Conservation (phyloP, 129 eudicot species). For the Calendula officinalis region DNA sequence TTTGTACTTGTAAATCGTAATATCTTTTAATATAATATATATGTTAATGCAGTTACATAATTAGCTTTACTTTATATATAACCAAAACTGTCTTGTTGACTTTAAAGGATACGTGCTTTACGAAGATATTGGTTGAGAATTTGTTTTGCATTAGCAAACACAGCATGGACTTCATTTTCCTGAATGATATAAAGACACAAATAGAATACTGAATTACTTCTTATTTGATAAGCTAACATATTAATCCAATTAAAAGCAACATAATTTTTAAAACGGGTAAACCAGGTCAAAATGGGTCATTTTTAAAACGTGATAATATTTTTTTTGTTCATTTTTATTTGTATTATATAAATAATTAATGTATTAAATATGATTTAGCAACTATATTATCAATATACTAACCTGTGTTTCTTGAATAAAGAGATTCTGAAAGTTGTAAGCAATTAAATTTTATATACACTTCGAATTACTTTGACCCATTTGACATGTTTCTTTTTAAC, state of each 20-base stretch:
- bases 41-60: not conserved
- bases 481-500: too few species aligned
- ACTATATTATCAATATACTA: too few species aligned
- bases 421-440: too few species aligned
- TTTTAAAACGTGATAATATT: too few species aligned
- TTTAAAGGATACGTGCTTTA: conserved; percentile 88
- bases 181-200: conserved; percentile 34
- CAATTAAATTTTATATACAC: too few species aligned
- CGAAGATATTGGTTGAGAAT: conserved; percentile 86
- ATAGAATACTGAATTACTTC: not conserved
- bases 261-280: not conserved
- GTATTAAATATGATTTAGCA: too few species aligned
- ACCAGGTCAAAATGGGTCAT: too few species aligned
- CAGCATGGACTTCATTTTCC: conserved; percentile 91
- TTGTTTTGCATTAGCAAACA: conserved; percentile 90
- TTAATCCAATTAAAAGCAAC: not conserved
- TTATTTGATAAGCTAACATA: not conserved
- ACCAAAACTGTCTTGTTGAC: not conserved
- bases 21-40: not conserved
- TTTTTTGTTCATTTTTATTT: too few species aligned
- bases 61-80: conserved; percentile 3
- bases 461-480: too few species aligned
- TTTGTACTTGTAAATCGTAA: not conserved
- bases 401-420: too few species aligned
- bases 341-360: too few species aligned